A percentile compares a stretch with the other conserved stretches of the same genome.
Conservation (phyloP, 352 stramenopile species). For the Phytophthora sojae region DNA sequence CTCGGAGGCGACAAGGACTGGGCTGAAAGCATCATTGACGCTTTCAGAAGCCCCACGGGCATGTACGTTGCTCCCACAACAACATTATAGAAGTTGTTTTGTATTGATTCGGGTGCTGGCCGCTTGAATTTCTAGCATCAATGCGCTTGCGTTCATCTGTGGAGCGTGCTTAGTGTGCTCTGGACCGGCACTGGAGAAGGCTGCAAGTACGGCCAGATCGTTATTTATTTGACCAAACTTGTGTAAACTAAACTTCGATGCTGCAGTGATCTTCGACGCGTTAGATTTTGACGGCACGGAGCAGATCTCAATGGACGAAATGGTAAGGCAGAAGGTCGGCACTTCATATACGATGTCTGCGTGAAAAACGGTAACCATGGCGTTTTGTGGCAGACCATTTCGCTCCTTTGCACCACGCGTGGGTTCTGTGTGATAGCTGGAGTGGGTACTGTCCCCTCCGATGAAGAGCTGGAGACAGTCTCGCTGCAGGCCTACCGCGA, state of each 20-base stretch:
- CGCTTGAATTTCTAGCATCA: slow-evolving; percentile 36
- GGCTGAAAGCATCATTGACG: slow-evolving; percentile 63
- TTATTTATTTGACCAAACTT: not conserved
- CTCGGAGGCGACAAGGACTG: slow-evolving; percentile 59
- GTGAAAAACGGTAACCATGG: not conserved
- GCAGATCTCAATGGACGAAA: slow-evolving; percentile 83
- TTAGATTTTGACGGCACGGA: slow-evolving; percentile 79
- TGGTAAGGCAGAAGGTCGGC: slow-evolving; percentile 37
- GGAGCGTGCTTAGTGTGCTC: slow-evolving; percentile 54
- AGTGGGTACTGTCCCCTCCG: slow-evolving; percentile 48
- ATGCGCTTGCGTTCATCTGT: slow-evolving; percentile 73
- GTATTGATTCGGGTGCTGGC: not conserved
- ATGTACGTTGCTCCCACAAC: slow-evolving; percentile 50
- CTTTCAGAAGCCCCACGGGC: slow-evolving; percentile 63
- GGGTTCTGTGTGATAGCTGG: slow-evolving; percentile 62
- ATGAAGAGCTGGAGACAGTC: slow-evolving; percentile 67
- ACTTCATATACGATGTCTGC: not conserved
- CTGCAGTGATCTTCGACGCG: slow-evolving; percentile 74
- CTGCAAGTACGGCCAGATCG: slow-evolving; percentile 39
- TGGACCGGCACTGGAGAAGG: slow-evolving; percentile 62
- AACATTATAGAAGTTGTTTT: not conserved
- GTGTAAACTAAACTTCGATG: not conserved
- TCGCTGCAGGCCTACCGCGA: slow-evolving; percentile 69
- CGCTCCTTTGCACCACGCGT: slow-evolving; percentile 62
- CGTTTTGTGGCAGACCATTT: slow-evolving; percentile 56